These are phyloP conservation scores for Marasmius fiardii DNA, from an alignment of 1,284 basidiomycete genomes.

Conservation along the genomic window DNA sequence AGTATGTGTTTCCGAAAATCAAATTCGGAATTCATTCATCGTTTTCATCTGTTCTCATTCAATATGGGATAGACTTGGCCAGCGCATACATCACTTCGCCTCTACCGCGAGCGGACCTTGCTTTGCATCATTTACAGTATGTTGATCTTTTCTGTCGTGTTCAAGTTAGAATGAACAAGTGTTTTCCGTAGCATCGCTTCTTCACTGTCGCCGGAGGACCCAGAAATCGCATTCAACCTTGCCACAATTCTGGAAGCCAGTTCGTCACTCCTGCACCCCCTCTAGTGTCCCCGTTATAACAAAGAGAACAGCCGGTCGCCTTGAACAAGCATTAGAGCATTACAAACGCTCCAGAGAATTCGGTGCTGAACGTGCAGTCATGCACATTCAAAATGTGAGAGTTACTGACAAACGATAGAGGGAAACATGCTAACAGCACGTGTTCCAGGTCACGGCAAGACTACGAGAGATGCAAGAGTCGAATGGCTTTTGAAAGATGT, in stretches of 20 bases:
- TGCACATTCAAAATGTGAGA: constrained; percentile 82
- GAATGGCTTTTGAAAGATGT: neutral
- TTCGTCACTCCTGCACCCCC: constrained; percentile 34
- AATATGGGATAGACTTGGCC: constrained; percentile 86
- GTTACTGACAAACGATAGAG: constrained; percentile 3
- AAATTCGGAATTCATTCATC: too few species aligned
- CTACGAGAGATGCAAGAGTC: constrained; percentile 59
- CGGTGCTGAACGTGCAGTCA: constrained; percentile 81
- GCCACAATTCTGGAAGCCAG: constrained; percentile 89
- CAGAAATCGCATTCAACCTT: constrained; percentile 93
- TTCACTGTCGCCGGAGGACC: constrained; percentile 85
- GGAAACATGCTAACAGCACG: neutral
- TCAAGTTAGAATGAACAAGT: constrained; percentile 3
- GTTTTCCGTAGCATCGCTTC: constrained; percentile 68
- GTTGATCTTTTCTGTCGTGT: constrained; percentile 24
- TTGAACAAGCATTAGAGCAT: constrained; percentile 78
- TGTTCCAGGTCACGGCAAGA: constrained; percentile 69
- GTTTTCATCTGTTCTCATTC: too few species aligned
- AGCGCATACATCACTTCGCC: constrained; percentile 91
- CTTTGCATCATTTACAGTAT: constrained; percentile 84
- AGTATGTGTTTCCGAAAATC: constrained; percentile 50
- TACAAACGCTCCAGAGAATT: constrained; percentile 77
- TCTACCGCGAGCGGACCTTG: constrained; percentile 84
- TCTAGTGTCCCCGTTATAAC: constrained; percentile 25
- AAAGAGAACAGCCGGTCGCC: constrained; percentile 56